Evolutionary conservation across 805 yeast species (phyloP).

Genomic region (Candida anglica): DNA sequence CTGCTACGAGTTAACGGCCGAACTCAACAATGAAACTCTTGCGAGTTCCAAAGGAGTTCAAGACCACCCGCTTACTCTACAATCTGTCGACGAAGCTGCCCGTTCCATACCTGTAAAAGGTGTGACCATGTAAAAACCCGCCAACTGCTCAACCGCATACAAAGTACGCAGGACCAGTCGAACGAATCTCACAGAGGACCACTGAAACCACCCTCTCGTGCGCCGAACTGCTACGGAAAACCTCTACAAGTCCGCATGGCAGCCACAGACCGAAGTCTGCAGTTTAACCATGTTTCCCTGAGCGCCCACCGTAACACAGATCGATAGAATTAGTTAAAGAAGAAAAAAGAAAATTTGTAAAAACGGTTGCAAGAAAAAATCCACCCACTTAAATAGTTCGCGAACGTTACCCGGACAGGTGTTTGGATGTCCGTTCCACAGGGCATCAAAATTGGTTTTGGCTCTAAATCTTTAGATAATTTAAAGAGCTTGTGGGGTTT

Average conservation of each 20-base stretch:
- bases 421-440: too few species aligned
- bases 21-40: slow-evolving; percentile 46
- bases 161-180: slow-evolving; percentile 32
- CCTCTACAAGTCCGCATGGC: slow-evolving; percentile 29
- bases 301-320: slow-evolving; percentile 52
- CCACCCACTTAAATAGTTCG: neutral
- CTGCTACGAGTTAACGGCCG: slow-evolving; percentile 76
- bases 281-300: slow-evolving; percentile 27
- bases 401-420: neutral
- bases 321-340: slow-evolving; percentile 28
- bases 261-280: too few species aligned
- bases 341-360: slow-evolving; percentile 11
- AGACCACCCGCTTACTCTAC: slow-evolving; percentile 65
- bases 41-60: slow-evolving; percentile 47
- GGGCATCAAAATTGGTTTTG: too few species aligned
- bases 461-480: too few species aligned
- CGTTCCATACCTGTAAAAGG: slow-evolving; percentile 52
- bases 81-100: slow-evolving; percentile 99
- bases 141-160: slow-evolving; percentile 51
- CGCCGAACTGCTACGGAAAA: slow-evolving; percentile 60
- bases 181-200: slow-evolving; percentile 4
- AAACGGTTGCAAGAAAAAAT: too few species aligned
- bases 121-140: slow-evolving; percentile 9
- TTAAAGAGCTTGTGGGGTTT: too few species aligned
- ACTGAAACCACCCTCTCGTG: slow-evolving; percentile 59